Percentiles rank a stretch among this genome's conserved stretches.
Conservation (phyloP, 495 filamentous ascomycete genomes). For the Hypoxylon crocopeplum region DNA sequence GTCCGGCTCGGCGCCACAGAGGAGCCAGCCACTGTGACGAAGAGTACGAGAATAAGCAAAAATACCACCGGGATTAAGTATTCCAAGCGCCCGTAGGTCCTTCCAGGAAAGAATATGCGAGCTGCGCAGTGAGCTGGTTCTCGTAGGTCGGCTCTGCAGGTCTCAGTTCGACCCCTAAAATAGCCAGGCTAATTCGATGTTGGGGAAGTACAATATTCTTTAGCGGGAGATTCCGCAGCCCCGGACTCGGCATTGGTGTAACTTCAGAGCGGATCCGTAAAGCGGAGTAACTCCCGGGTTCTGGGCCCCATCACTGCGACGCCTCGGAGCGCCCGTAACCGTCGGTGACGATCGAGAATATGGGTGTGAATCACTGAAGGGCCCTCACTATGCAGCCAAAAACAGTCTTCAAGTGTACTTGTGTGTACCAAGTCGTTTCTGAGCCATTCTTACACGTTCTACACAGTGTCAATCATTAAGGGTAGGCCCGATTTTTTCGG, state of each 20-base stretch:
- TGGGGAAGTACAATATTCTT: neutral
- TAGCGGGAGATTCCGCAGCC: slow-evolving; percentile 16
- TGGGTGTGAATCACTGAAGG: neutral
- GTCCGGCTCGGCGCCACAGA: slow-evolving; percentile 13
- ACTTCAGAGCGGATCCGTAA: slow-evolving; percentile 29
- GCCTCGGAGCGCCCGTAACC: slow-evolving; percentile 11
- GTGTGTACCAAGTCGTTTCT: no score
- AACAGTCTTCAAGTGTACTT: no score
- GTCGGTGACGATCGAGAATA: slow-evolving; percentile 6
- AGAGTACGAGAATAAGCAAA: no score
- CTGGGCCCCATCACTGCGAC: neutral
- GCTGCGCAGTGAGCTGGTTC: neutral
- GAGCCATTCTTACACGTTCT: no score
- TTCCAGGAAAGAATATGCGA: slow-evolving; percentile 2
- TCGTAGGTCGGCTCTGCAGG: slow-evolving; percentile 8
- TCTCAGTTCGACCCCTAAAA: slow-evolving; percentile 4
- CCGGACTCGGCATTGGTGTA: slow-evolving; percentile 32
- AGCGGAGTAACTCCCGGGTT: slow-evolving; percentile 16
- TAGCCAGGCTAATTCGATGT: neutral
- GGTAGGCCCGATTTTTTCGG: no score
- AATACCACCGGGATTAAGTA: neutral
- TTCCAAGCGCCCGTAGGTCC: neutral
- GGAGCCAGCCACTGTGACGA: slow-evolving; percentile 16
- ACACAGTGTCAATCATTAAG: no score
- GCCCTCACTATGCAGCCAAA: no score